Percentiles rank a stretch among this genome's conserved stretches.
These are phyloP conservation scores for Pichia phayaonensis DNA, from an alignment of 805 yeast species.

Conservation along the genomic window DNA sequence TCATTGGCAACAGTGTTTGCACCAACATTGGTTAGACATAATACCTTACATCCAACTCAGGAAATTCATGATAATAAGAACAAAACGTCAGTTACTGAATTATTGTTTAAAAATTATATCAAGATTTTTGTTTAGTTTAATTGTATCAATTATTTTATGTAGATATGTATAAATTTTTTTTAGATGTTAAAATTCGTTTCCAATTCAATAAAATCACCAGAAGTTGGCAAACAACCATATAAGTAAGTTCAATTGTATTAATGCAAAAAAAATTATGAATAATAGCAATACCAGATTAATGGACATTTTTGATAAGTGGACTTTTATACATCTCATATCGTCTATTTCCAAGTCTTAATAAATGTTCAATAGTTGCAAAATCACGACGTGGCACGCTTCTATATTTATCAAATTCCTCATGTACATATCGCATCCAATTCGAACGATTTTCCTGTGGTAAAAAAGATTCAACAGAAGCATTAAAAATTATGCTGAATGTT, in stretches of 20 bases:
- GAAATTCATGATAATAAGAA: slow-evolving; percentile 82
- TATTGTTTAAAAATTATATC: slow-evolving; percentile 46
- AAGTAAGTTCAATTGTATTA: background rate
- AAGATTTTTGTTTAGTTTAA: slow-evolving; percentile 20
- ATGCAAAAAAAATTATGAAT: background rate
- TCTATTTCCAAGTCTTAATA: slow-evolving; percentile 68
- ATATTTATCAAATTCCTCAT: slow-evolving; percentile 55
- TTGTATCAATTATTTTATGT: background rate
- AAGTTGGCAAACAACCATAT: background rate
- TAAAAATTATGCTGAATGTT: background rate
- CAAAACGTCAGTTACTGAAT: slow-evolving; percentile 71
- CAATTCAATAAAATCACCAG: too few relatives aligned
- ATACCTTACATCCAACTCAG: slow-evolving; percentile 52
- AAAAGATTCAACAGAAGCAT: background rate
- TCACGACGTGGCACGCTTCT: slow-evolving; percentile 60
- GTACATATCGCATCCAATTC: slow-evolving; percentile 29
- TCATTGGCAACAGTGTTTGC: slow-evolving; percentile 91
- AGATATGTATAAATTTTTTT: background rate
- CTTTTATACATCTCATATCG: slow-evolving; percentile 65
- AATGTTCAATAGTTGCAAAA: slow-evolving; percentile 78
- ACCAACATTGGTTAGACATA: slow-evolving; percentile 79
- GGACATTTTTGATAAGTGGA: slow-evolving; percentile 65
- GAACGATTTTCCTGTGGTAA: slow-evolving; percentile 21
- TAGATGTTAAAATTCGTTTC: background rate
- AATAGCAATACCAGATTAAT: slow-evolving; percentile 15